Evolutionary conservation across 257 asterid genomes (phyloP), one percentile per base, ranked within the genome.

Genomic region (Solanum tacnaense): DNA sequence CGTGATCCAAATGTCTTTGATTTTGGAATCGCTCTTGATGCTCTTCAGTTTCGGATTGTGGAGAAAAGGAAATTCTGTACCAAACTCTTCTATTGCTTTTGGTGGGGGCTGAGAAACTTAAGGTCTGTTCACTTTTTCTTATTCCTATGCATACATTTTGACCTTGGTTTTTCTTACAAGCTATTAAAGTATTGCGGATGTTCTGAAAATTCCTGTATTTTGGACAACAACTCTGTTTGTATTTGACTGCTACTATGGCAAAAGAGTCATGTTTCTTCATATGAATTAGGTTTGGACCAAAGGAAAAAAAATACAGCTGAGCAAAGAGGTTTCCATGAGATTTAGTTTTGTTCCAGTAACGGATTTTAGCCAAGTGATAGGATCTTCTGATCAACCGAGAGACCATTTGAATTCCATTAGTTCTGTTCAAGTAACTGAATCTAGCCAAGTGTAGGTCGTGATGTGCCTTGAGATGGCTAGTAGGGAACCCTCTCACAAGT

Each of bases 51-150:
- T 65, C 88, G 79, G 32, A 88, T 94, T 13, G 92, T 90, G n/a
- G 94, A 92, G 52, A 90, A 89, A 68, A 68, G 70, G 27, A 20
- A 72, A 87, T 93, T 94, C 36, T 85, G 49, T 15, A 85, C 62
- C 86, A 94, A 94, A 39, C 90, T 92, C 39, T 87, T 92, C 67
- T 93, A 91, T 83, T 94, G 96, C 93, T 94, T 94, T 87, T 94
- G 98, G 98, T 94, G 96, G 96, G 98, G 98, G n/a, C 90, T 94
- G 38, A 84, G 96, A 70, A 93, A 90, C 90, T 89, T 94, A 87
- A 94, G 96, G 98, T 93, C 34, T 83, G 83, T 89, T 41, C 56
- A 15, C 82, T 35, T 52, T 21, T 46, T 38, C 25, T 74, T 88
- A 20, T 73, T 84, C 13, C 11, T 1, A n/a, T n/a, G 7, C 23